Evolutionary conservation across 768 basidiomycete species (phyloP).

Genomic region (Russula emetica): DNA sequence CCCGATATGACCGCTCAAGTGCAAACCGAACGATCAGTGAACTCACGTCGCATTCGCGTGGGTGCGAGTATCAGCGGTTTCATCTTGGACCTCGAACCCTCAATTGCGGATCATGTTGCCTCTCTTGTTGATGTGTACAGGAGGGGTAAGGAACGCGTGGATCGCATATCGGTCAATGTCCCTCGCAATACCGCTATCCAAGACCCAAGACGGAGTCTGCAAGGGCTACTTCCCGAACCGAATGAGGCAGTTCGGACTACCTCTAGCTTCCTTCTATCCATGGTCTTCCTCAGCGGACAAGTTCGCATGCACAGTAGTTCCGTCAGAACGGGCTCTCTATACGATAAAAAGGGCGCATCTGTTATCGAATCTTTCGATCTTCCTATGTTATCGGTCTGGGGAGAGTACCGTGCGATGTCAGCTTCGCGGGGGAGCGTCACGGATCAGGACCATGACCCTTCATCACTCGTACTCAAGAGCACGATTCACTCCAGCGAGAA

Average conservation of each 20-base stretch:
- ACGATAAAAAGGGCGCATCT: slow-evolving; percentile 47
- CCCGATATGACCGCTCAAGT: slow-evolving; percentile 78
- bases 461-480: slow-evolving; percentile 73
- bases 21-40: slow-evolving; percentile 47
- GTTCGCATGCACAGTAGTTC: slow-evolving; percentile 64
- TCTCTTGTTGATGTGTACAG: slow-evolving; percentile 83
- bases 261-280: slow-evolving; percentile 58
- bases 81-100: slow-evolving; percentile 76
- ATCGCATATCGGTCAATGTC: slow-evolving; percentile 53
- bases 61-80: slow-evolving; percentile 77
- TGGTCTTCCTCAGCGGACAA: slow-evolving; percentile 81
- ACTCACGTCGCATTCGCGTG: slow-evolving; percentile 54
- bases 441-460: slow-evolving; percentile 42
- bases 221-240: slow-evolving; percentile 22
- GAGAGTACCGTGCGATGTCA: slow-evolving; percentile 67
- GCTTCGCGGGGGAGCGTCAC: slow-evolving; percentile 38
- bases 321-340: slow-evolving; percentile 28
- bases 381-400: slow-evolving; percentile 77
- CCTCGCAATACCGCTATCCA: slow-evolving; percentile 41
- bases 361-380: slow-evolving; percentile 66
- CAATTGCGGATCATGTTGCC: slow-evolving; percentile 72
- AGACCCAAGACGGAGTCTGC: slow-evolving; percentile 5
- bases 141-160: slow-evolving; percentile 74
- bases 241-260: slow-evolving; percentile 43
- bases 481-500: slow-evolving; percentile 91